Percentiles rank a stretch among this genome's conserved stretches.
phyloP scores from a whole-genome alignment of 139 green algal genomes.

The Parachlorella kessleri region DNA sequence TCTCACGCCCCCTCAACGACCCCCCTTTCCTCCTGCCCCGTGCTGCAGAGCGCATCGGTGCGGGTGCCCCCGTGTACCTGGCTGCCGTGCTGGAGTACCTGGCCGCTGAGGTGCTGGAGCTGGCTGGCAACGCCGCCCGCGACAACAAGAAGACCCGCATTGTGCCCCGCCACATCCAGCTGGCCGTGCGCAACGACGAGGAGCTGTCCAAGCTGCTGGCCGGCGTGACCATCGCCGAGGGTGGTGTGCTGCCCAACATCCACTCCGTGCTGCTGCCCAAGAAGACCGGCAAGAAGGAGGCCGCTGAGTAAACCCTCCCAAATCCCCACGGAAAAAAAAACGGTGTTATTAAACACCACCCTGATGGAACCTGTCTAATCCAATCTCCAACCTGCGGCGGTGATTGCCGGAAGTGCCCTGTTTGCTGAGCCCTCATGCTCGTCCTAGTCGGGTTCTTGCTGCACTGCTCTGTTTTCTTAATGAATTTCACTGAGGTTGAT shows the following conservation, averaged over 20 bases:
- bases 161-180: conserved; percentile 81
- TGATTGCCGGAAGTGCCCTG: no score
- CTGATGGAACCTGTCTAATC: no score
- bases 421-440: no score
- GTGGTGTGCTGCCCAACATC: conserved; percentile 89
- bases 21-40: no score
- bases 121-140: conserved; percentile 68
- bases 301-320: not conserved
- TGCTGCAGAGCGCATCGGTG: conserved; percentile 14
- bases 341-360: not conserved
- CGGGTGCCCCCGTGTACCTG: conserved; percentile 65
- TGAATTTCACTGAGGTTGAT: not conserved
- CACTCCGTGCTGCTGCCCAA: conserved; percentile 83
- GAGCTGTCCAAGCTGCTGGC: conserved; percentile 64
- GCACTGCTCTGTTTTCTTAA: not conserved
- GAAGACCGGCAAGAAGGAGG: conserved; percentile 56
- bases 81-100: conserved; percentile 85
- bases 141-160: conserved; percentile 97
- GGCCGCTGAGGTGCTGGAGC: conserved; percentile 64
- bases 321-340: not conserved
- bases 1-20: no score
- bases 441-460: not conserved
- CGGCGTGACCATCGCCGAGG: conserved; percentile 74
- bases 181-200: conserved; percentile 61
- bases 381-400: no score